phyloP scores from a whole-genome alignment of 331 rosid genomes.

The Phaseolus coccineus region DNA sequence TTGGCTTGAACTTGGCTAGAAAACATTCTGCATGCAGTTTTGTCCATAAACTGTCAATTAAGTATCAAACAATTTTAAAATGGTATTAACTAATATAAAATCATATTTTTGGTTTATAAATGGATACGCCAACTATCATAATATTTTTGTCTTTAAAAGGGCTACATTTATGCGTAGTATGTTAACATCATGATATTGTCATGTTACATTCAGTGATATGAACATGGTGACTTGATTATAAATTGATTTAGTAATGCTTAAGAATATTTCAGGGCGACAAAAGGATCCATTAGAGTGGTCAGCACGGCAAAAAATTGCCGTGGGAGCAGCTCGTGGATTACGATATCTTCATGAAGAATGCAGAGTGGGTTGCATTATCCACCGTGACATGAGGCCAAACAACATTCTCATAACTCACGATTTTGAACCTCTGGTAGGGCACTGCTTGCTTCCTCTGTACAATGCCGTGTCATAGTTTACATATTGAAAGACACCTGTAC shows the following conservation, averaged over 20 bases:
- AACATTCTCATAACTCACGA: conserved; percentile 95
- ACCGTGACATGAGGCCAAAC: conserved; percentile 96
- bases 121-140: conserved; percentile 15
- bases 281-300: conserved; percentile 79
- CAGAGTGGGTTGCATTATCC: conserved; percentile 93
- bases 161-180: conserved; percentile 20
- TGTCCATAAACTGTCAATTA: not conserved
- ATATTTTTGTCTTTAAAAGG: not conserved
- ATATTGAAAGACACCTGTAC: conserved; percentile 13
- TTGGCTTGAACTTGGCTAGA: conserved; percentile 29
- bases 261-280: conserved; percentile 62
- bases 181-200: conserved; percentile 22
- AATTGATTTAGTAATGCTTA: conserved; percentile 38
- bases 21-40: not conserved
- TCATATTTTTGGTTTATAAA: not conserved
- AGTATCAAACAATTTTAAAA: conserved; percentile 16
- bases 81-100: not conserved
- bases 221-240: conserved; percentile 33
- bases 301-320: conserved; percentile 82
- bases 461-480: not conserved
- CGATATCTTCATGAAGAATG: conserved; percentile 95
- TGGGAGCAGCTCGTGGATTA: conserved; percentile 93
- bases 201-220: conserved; percentile 11
- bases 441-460: not conserved
- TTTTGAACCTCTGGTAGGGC: conserved; percentile 84